Evolutionary conservation across 1,284 basidiomycete species (phyloP), one percentile per base, ranked within the genome.

Genomic region (Fomitopsis betulina): DNA sequence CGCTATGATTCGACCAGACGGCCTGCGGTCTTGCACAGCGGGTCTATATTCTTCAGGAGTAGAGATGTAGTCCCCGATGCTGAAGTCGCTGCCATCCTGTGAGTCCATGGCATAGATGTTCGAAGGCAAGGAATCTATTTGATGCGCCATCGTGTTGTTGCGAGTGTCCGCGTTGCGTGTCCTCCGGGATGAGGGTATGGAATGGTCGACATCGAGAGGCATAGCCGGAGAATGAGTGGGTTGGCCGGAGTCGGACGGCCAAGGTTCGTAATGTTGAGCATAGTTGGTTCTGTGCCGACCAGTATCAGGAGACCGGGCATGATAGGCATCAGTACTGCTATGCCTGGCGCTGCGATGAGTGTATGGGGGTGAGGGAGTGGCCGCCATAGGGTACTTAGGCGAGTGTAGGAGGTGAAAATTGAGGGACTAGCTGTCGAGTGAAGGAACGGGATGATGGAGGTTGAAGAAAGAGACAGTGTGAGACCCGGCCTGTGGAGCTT

Each of bases 341-440:
- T 25, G 13, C 23, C 25, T 30, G 3, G 25, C 2, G 23, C 13
- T 27, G 21, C 13, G 8, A 30, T 4, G 4, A 7, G 7, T 30
- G 25, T 5, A 2, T 12, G 45, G 27, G 25, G 5, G 32, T 21
- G 30, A 21, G 6, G 17, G 27, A 19, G 49, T 21, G 19, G 49
- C 19, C 9, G 49, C 17, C 32, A 51, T 51, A 19, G n/a, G 4
- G 32, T 12, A 17, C 5, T 25, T 4, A 21, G 47, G 15, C 6
- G 5, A 50, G 40, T 32, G 30, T 25, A 12, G 21, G 30, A 47
- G 45, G n/a, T n/a, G 23, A 15, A 9, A n/a, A 27, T 10, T 10
- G 54, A 55, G 54, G 59, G 58, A 27, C 62, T 58, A 37, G 59
- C 58, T 63, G 53, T 54, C 43, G 10, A 40, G n/a, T n/a, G 23